phyloP scores from a whole-genome alignment of 306 rosid genomes.

The Vigna reflexopilosa region DNA sequence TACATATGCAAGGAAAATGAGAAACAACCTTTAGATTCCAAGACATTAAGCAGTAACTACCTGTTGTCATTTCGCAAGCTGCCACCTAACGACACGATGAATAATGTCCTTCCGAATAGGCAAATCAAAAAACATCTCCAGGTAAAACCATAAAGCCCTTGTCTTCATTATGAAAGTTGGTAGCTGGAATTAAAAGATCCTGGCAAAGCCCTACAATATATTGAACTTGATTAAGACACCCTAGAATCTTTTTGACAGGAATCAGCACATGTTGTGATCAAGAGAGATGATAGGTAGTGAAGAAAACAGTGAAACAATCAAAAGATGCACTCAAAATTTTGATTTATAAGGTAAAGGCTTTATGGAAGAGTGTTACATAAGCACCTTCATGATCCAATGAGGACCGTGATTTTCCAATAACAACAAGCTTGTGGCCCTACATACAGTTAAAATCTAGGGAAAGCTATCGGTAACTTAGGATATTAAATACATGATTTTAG shows the following conservation, averaged over 20 bases:
- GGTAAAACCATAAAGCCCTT: conserved; percentile 88
- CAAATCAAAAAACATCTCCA: conserved; percentile 90
- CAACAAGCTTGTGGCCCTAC: conserved; percentile 1
- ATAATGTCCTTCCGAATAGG: conserved; percentile 92
- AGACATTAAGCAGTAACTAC: conserved; percentile 48
- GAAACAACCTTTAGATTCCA: conserved; percentile 36
- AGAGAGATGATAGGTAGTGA: conserved; percentile 26
- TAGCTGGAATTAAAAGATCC: conserved; percentile 89
- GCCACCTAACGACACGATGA: conserved; percentile 93
- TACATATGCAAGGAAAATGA: conserved; percentile 12
- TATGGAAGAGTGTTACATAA: neutral
- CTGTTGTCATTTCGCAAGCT: conserved; percentile 93
- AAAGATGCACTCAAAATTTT: conserved; percentile 16
- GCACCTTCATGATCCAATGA: neutral
- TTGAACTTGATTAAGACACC: conserved; percentile 37
- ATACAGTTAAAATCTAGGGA: conserved; percentile 33
- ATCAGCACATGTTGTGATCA: conserved; percentile 4
- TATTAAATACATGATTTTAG: conserved; percentile 20
- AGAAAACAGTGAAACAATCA: neutral
- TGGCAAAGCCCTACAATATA: conserved; percentile 69
- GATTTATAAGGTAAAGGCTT: neutral
- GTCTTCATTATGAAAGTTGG: conserved; percentile 83
- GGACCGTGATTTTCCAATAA: neutral
- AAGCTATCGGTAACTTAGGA: conserved; percentile 2
- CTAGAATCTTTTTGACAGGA: conserved; percentile 20